Percentiles rank a stretch among this genome's conserved stretches.
Evolutionary conservation across 139 green algal species (phyloP).

Genomic region (Diplosphaera chodatii): DNA sequence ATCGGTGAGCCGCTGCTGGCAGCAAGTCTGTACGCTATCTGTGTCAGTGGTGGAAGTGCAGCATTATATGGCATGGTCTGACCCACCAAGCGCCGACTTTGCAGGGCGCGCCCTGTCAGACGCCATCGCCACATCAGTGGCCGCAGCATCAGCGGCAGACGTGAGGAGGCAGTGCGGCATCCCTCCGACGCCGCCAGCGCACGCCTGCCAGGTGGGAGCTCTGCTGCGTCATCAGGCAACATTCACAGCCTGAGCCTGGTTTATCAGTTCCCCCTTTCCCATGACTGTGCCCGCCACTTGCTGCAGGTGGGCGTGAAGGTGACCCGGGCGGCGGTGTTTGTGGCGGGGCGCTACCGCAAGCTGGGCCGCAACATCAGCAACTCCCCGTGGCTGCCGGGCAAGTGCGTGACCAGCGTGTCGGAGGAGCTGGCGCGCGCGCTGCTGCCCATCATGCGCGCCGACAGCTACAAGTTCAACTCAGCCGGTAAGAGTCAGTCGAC

Average conservation of each 20-base stretch:
- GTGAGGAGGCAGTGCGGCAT: background rate
- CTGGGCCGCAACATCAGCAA: constrained; percentile 23
- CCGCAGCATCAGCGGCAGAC: background rate
- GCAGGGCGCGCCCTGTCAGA: background rate
- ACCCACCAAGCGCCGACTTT: background rate
- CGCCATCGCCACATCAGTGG: background rate
- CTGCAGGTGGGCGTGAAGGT: background rate
- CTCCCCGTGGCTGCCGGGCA: constrained; percentile 42
- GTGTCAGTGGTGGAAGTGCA: no score
- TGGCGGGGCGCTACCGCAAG: constrained; percentile 30
- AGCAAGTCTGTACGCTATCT: no score
- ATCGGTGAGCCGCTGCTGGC: background rate
- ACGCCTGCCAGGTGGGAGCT: background rate
- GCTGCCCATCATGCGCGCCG: constrained; percentile 19
- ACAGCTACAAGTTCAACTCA: constrained; percentile 33
- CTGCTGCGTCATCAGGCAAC: no score
- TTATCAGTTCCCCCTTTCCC: no score
- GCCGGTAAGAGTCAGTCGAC: constrained; percentile 22
- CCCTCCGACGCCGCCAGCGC: background rate
- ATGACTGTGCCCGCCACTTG: no score
- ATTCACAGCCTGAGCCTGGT: no score
- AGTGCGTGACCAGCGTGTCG: constrained; percentile 21
- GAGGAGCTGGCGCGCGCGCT: constrained; percentile 33
- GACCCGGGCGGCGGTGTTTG: constrained; percentile 8
- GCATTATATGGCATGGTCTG: no score